Conservation (phyloP, 2,329 filamentous ascomycete genomes). For the Pestalotiopsis sp. region DNA sequence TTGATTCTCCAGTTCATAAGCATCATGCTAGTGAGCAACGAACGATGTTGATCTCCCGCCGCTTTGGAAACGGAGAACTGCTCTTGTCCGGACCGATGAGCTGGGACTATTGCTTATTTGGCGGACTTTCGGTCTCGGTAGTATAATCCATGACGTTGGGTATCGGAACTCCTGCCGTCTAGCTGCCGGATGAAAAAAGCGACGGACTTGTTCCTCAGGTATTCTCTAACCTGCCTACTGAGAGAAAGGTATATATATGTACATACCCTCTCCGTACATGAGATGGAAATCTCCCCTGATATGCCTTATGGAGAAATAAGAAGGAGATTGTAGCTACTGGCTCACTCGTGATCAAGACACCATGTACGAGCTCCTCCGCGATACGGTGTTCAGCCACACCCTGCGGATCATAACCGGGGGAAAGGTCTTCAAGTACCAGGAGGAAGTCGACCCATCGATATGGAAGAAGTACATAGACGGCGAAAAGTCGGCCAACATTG, state of each 20-base stretch:
- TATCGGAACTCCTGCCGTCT: background rate
- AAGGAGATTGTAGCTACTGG: too few relatives aligned
- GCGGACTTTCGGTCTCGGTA: background rate
- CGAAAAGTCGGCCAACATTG: slow-evolving; percentile 50
- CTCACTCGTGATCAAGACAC: background rate
- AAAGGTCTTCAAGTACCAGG: slow-evolving; percentile 41
- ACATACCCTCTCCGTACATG: too few relatives aligned
- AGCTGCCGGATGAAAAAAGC: too few relatives aligned
- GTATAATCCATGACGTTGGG: background rate
- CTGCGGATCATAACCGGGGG: slow-evolving; percentile 39
- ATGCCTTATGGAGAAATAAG: too few relatives aligned
- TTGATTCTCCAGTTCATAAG: background rate
- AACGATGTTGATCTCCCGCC: background rate
- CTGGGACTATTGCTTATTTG: background rate
- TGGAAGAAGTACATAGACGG: slow-evolving; percentile 50
- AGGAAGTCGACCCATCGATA: slow-evolving; percentile 47
- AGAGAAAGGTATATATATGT: too few relatives aligned
- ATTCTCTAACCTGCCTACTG: too few relatives aligned
- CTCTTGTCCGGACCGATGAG: background rate
- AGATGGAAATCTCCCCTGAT: too few relatives aligned
- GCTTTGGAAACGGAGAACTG: background rate
- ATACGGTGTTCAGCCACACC: slow-evolving; percentile 40
- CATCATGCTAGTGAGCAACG: background rate
- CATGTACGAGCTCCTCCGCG: slow-evolving; percentile 35
- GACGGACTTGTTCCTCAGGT: too few relatives aligned